Conservation (phyloP, 2,329 filamentous ascomycete species). For the Penicillium digitatum region DNA sequence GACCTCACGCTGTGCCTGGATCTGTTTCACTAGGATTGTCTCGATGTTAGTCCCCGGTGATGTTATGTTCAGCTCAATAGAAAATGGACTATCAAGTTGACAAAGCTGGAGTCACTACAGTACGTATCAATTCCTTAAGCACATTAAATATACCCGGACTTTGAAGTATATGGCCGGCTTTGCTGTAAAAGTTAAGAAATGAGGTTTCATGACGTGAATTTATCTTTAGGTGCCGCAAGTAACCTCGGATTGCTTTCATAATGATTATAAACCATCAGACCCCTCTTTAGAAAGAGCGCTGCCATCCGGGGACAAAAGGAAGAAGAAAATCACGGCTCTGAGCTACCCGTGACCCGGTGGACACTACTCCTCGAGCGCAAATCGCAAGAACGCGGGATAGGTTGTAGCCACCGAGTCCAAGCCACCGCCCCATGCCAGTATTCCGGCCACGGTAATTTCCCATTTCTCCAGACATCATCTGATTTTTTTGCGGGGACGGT, state of each 20-base stretch:
- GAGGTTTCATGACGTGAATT: neutral
- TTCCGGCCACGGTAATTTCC: neutral
- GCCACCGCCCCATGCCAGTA: neutral
- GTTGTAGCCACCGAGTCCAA: neutral
- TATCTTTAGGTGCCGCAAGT: neutral
- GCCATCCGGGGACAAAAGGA: neutral
- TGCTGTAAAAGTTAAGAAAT: neutral
- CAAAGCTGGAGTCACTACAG: neutral
- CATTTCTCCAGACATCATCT: neutral
- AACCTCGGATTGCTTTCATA: neutral
- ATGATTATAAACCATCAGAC: neutral
- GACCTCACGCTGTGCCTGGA: neutral
- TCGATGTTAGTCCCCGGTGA: neutral
- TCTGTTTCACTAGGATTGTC: neutral
- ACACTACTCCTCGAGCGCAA: neutral
- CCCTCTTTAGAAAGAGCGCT: neutral
- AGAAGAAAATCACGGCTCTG: no score
- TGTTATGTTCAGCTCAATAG: neutral
- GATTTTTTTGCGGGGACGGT: neutral
- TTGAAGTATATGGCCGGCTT: no score
- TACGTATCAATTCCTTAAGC: neutral
- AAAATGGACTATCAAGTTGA: neutral
- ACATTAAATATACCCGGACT: neutral
- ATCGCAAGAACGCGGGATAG: neutral
- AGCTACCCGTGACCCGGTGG: neutral